A percentile compares a stretch with the other conserved stretches of the same genome.
phyloP scores from a whole-genome alignment of 345 rosid genomes.

The Trapa incisa region DNA sequence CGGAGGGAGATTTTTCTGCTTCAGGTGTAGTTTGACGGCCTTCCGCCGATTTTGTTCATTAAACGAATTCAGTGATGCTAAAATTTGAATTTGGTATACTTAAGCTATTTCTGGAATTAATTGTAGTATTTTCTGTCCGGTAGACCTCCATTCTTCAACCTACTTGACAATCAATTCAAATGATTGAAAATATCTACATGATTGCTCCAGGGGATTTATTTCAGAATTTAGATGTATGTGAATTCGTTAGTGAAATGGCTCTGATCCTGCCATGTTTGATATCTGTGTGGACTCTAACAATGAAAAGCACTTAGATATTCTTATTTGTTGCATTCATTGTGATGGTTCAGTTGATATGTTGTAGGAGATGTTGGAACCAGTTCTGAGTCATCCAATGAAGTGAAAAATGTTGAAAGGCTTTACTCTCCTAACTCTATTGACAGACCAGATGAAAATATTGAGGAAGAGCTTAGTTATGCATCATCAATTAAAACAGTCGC shows the following conservation, averaged over 20 bases:
- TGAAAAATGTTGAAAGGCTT: slow-evolving; percentile 11
- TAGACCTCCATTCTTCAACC: not conserved
- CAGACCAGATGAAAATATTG: slow-evolving; percentile 17
- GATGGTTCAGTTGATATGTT: slow-evolving; percentile 13
- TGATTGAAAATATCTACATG: too few species aligned
- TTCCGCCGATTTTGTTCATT: not conserved
- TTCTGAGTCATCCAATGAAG: slow-evolving; percentile 19
- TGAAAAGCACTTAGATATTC: not conserved
- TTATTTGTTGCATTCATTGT: not conserved
- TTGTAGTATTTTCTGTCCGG: not conserved
- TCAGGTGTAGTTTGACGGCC: slow-evolving; percentile 27
- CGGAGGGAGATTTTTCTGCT: slow-evolving; percentile 41
- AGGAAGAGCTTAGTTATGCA: slow-evolving; percentile 24
- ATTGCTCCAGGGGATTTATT: not conserved
- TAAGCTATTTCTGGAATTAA: not conserved
- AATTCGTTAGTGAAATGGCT: not conserved
- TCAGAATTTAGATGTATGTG: not conserved
- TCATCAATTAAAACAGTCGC: slow-evolving; percentile 70
- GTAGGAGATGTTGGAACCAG: slow-evolving; percentile 36
- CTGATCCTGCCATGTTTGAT: not conserved
- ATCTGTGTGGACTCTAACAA: too few species aligned
- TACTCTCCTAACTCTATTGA: slow-evolving; percentile 15
- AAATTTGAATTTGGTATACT: not conserved
- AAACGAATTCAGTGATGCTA: not conserved
- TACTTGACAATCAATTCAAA: not conserved